Conservation (phyloP, 352 stramenopile genomes). For the Phytophthora palmivora region DNA sequence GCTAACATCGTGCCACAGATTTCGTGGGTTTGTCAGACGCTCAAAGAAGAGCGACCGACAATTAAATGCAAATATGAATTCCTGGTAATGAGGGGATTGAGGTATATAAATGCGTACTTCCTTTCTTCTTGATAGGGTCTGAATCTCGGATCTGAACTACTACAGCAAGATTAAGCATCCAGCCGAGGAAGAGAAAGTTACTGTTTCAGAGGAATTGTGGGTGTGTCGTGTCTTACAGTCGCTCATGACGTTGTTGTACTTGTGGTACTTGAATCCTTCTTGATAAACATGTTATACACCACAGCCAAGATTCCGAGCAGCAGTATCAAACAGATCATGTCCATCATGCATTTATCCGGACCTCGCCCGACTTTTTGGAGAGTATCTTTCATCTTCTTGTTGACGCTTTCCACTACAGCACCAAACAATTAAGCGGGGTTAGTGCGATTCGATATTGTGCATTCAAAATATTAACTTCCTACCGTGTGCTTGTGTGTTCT, state of each 20-base stretch:
- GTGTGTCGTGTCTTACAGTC: not conserved
- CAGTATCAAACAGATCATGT: constrained; percentile 90
- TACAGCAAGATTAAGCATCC: constrained; percentile 25
- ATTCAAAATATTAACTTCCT: constrained; percentile 1
- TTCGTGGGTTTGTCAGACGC: not conserved
- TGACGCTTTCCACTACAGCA: constrained; percentile 79
- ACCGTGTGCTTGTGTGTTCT: constrained; percentile 83
- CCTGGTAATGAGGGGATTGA: constrained; percentile 21
- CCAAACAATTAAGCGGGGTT: constrained; percentile 4
- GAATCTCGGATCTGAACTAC: constrained; percentile 22
- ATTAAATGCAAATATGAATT: constrained; percentile 39
- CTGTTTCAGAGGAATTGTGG: constrained; percentile 2
- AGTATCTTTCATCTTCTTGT: constrained; percentile 89
- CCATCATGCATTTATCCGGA: constrained; percentile 90
- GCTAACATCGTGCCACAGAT: not conserved
- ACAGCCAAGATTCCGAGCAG: constrained; percentile 85
- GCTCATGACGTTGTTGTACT: constrained; percentile 37
- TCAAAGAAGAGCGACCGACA: constrained; percentile 11
- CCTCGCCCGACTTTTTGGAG: constrained; percentile 74
- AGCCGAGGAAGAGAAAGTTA: constrained; percentile 7
- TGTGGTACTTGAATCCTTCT: constrained; percentile 50
- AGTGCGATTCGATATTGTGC: not conserved
- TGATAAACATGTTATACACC: constrained; percentile 92
- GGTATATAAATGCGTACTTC: constrained; percentile 38
- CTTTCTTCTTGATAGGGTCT: constrained; percentile 21